These are phyloP conservation scores for Rusavskia elegans DNA, from an alignment of 495 filamentous ascomycete genomes.

Conservation along the genomic window DNA sequence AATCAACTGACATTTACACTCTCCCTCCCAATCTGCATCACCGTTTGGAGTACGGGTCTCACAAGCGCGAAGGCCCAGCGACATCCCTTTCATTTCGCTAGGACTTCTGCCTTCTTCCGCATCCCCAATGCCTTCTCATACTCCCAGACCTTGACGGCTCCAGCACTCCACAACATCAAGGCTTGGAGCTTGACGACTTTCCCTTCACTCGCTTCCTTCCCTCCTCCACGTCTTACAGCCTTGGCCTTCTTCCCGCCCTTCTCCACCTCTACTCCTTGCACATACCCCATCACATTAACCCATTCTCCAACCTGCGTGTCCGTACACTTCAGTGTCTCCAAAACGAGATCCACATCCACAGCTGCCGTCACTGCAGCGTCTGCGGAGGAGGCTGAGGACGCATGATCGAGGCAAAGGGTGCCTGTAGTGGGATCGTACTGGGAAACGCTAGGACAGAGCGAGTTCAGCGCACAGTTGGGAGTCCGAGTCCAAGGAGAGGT, in stretches of 20 bases:
- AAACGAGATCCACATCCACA: conserved; percentile 56
- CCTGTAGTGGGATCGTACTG: conserved; percentile 46
- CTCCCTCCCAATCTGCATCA: too few relatives aligned
- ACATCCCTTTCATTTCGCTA: not conserved
- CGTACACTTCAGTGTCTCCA: conserved; percentile 45
- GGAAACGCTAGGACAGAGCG: conserved; percentile 37
- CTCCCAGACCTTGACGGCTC: conserved; percentile 40
- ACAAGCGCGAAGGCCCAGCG: too few relatives aligned
- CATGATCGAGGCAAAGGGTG: conserved; percentile 49
- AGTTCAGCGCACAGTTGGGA: not conserved
- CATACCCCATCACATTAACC: conserved; percentile 81
- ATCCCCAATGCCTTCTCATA: conserved; percentile 36
- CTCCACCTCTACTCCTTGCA: conserved; percentile 15
- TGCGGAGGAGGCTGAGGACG: conserved; percentile 40
- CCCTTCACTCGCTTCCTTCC: not conserved
- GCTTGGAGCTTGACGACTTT: conserved; percentile 34
- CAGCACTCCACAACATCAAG: conserved; percentile 49
- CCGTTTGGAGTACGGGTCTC: too few relatives aligned
- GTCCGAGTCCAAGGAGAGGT: conserved; percentile 14
- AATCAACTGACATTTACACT: too few relatives aligned
- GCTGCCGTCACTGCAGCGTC: conserved; percentile 22
- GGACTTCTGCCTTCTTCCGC: not conserved
- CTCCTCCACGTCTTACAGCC: not conserved
- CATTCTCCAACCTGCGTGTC: conserved; percentile 65
- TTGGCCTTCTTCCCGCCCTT: not conserved